Conservation (phyloP, 371 early-diverging fungal species). For the Rhizopus delemar region DNA sequence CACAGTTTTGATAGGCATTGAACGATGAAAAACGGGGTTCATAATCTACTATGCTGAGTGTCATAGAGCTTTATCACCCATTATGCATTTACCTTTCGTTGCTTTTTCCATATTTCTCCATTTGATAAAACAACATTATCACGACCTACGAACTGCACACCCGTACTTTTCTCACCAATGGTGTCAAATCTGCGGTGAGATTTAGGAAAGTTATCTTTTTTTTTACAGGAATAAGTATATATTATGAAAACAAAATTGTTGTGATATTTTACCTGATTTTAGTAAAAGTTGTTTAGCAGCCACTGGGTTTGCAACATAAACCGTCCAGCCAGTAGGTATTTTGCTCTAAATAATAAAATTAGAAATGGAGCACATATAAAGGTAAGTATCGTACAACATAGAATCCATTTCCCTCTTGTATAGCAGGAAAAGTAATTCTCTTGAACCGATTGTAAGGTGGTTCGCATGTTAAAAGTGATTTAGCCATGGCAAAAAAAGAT, state of each 20-base stretch:
- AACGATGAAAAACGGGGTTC: constrained; percentile 47
- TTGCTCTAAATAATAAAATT: constrained; percentile 2
- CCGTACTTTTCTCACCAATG: background rate
- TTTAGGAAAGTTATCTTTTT: constrained; percentile 2
- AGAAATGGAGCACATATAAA: background rate
- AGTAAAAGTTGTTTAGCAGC: constrained; percentile 13
- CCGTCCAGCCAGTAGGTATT: constrained; percentile 9
- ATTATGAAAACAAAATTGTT: background rate
- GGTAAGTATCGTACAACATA: constrained; percentile 4
- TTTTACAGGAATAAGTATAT: background rate
- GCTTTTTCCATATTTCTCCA: constrained; percentile 21
- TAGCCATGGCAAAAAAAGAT: constrained; percentile 12
- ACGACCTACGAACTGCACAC: constrained; percentile 7
- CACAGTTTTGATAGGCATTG: constrained; percentile 29
- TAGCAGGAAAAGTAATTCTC: background rate
- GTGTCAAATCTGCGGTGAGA: background rate
- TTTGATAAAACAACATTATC: constrained; percentile 11
- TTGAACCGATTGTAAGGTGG: constrained; percentile 2
- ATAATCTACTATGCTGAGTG: constrained; percentile 9
- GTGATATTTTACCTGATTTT: constrained; percentile 6
- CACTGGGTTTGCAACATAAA: constrained; percentile 7
- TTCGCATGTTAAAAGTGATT: constrained; percentile 11
- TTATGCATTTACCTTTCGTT: constrained; percentile 11
- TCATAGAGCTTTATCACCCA: background rate
- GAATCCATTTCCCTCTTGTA: background rate